Percentiles rank a stretch among this genome's conserved stretches.
Evolutionary conservation across 352 stramenopile genomes (phyloP).

Genomic region (Salisapilia sapeloensis): DNA sequence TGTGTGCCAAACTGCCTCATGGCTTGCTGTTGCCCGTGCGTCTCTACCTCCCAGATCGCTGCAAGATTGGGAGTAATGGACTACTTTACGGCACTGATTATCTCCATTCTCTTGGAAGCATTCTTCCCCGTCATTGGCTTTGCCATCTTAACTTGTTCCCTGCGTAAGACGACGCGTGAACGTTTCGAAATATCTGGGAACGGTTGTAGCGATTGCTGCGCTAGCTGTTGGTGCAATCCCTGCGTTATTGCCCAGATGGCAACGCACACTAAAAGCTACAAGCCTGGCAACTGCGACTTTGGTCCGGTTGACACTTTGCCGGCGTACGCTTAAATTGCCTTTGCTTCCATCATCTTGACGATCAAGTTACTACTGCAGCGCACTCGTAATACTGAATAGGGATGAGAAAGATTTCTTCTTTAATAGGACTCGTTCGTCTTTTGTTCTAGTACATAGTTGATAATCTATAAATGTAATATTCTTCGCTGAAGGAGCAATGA

Average conservation of each 20-base stretch:
- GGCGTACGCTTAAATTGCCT: too few relatives aligned
- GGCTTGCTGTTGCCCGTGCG: constrained; percentile 22
- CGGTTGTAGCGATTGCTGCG: constrained; percentile 3
- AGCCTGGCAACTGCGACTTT: constrained; percentile 15
- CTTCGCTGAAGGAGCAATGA: too few relatives aligned
- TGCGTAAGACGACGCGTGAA: constrained; percentile 3
- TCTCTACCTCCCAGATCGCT: constrained; percentile 27
- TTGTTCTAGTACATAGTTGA: too few relatives aligned
- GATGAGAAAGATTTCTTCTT: too few relatives aligned
- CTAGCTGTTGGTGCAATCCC: constrained; percentile 5
- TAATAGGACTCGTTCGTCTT: too few relatives aligned
- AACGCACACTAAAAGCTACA: constrained; percentile 28
- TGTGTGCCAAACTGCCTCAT: constrained; percentile 31
- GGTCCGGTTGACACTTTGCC: constrained; percentile 2
- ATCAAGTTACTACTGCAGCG: too few relatives aligned
- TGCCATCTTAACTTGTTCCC: constrained; percentile 1
- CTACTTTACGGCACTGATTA: constrained; percentile 6
- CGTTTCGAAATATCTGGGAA: constrained; percentile 4
- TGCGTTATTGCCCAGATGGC: constrained; percentile 27
- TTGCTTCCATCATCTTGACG: too few relatives aligned
- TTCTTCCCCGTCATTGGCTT: constrained; percentile 4
- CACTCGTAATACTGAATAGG: too few relatives aligned
- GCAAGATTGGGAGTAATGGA: constrained; percentile 14
- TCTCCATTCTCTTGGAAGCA: constrained; percentile 9
- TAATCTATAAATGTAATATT: too few relatives aligned